Conservation (phyloP, 2,329 filamentous ascomycete genomes). For the Fusarium odoratissimum region DNA sequence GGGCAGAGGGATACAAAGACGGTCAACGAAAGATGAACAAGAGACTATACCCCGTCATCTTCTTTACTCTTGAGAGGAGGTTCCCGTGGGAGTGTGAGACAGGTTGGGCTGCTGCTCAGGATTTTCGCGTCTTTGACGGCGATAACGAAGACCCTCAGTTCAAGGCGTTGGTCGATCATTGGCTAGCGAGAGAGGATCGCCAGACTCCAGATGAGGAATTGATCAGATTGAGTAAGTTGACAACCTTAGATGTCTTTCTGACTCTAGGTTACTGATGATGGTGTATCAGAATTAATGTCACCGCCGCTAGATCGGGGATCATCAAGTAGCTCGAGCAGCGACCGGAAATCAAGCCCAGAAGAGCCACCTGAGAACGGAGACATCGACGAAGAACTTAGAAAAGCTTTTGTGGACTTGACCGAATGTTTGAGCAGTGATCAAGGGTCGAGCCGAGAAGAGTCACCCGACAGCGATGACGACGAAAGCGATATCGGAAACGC, state of each 20-base stretch:
- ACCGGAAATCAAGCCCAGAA: background rate
- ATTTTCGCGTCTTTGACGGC: background rate
- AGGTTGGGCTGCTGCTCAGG: background rate
- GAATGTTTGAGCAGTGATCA: accelerated
- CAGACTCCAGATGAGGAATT: background rate
- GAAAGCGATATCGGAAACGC: background rate
- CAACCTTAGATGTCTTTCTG: accelerated
- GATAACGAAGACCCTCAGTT: background rate
- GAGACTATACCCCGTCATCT: background rate
- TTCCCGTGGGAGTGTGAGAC: background rate
- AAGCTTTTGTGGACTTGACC: background rate
- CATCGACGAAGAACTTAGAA: background rate
- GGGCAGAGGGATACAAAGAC: background rate
- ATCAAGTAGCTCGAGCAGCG: too few relatives aligned
- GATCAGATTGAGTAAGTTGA: background rate
- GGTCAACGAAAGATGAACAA: background rate
- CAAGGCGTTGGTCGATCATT: background rate
- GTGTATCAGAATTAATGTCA: background rate
- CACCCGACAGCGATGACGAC: too few relatives aligned
- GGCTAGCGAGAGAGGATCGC: background rate
- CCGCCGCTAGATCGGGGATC: background rate
- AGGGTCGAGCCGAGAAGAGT: background rate
- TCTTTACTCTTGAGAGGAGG: background rate
- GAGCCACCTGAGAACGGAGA: background rate
- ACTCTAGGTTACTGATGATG: background rate